phyloP scores from a whole-genome alignment of 2,329 filamentous ascomycete genomes.

The Catunica adiposa region DNA sequence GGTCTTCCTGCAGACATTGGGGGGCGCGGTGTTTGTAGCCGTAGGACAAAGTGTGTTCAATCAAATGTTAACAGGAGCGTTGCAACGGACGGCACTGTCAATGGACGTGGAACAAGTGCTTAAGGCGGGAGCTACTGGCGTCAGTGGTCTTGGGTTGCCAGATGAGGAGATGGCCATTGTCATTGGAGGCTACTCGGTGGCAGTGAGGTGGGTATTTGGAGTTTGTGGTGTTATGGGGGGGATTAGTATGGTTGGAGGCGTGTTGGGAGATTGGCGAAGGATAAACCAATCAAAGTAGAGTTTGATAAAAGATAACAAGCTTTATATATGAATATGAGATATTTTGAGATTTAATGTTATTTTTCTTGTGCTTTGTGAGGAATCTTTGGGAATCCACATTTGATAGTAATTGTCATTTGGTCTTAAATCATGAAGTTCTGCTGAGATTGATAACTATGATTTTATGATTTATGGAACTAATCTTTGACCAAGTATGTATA shows the following conservation, averaged over 20 bases:
- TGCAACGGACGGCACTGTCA: neutral
- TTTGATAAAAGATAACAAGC: too few relatives aligned
- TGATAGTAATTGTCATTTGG: too few relatives aligned
- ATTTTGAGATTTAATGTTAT: too few relatives aligned
- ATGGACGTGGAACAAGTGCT: conserved; percentile 4
- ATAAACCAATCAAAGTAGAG: neutral
- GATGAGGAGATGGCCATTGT: conserved; percentile 2
- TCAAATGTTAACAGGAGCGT: neutral
- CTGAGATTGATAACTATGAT: too few relatives aligned
- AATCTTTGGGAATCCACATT: too few relatives aligned
- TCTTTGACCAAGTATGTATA: too few relatives aligned
- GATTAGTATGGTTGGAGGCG: conserved; percentile 9
- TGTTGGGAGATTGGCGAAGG: conserved; percentile 7
- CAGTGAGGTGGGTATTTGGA: conserved; percentile 9
- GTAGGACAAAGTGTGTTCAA: conserved; percentile 34
- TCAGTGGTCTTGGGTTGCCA: conserved; percentile 1
- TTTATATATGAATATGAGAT: too few relatives aligned
- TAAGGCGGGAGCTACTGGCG: conserved; percentile 1
- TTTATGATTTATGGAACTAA: too few relatives aligned
- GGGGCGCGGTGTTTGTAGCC: conserved; percentile 33
- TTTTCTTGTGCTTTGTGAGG: too few relatives aligned
- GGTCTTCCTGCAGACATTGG: conserved; percentile 29
- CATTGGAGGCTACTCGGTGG: conserved; percentile 3
- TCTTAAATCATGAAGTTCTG: too few relatives aligned
- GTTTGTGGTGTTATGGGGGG: conserved; percentile 8